These are phyloP conservation scores for Wickerhamiella bombiphila DNA, from an alignment of 805 yeast genomes.

Conservation along the genomic window DNA sequence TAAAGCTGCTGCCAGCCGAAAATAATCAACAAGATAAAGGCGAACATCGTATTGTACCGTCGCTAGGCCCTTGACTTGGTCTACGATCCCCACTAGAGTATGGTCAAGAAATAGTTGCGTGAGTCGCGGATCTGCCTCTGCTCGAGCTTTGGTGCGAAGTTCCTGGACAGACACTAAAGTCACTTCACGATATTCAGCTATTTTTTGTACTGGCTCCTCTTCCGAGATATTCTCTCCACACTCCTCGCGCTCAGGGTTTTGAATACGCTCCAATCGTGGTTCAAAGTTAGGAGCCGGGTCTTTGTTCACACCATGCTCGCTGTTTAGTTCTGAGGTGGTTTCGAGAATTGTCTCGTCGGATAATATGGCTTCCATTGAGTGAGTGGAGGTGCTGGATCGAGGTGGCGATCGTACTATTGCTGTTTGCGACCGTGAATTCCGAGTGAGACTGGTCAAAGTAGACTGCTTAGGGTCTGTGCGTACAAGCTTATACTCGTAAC, in stretches of 20 bases:
- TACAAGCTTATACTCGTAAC: conserved; percentile 50
- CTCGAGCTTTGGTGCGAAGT: conserved; percentile 38
- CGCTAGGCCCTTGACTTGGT: conserved; percentile 48
- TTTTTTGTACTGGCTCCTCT: conserved; percentile 2
- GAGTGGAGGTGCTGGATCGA: background rate
- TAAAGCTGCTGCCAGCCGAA: conserved; percentile 46
- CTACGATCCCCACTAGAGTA: conserved; percentile 72
- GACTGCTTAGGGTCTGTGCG: conserved; percentile 57
- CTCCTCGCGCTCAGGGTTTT: no score
- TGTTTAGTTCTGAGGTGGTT: background rate
- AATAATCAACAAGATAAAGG: conserved; percentile 68
- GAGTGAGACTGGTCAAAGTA: conserved; percentile 27
- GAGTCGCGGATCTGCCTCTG: conserved; percentile 34
- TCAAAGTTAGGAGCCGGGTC: no score
- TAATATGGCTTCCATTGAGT: background rate
- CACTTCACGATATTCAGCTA: conserved; percentile 3
- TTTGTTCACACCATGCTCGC: background rate
- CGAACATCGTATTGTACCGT: conserved; percentile 78
- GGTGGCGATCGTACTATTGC: background rate
- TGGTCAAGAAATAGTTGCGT: conserved; percentile 56
- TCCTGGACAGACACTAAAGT: conserved; percentile 29
- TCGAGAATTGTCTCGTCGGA: background rate
- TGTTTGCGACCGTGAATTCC: background rate
- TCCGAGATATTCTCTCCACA: no score
- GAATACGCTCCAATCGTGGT: no score